These are phyloP conservation scores for Capsella bursapastoris DNA, from an alignment of 345 rosid genomes.

Conservation along the genomic window DNA sequence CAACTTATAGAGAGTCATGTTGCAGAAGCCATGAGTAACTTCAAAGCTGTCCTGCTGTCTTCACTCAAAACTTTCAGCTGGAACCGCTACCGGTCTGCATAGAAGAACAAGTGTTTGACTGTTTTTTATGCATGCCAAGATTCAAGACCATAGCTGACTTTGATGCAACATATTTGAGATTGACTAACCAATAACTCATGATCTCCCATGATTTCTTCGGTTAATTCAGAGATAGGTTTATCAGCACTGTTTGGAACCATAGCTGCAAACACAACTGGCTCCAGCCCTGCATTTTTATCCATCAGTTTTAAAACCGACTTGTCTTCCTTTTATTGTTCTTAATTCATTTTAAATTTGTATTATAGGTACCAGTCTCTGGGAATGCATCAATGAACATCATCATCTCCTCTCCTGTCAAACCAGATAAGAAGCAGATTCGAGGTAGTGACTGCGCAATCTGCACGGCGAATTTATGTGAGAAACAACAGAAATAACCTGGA, in stretches of 20 bases:
- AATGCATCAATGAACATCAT: slow-evolving; percentile 94
- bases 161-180: background rate
- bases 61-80: slow-evolving; percentile 4
- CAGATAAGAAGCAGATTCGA: slow-evolving; percentile 83
- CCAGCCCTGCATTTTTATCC: slow-evolving; percentile 58
- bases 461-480: slow-evolving; percentile 9
- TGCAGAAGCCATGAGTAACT: background rate
- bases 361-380: slow-evolving; percentile 66
- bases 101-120: slow-evolving; percentile 31
- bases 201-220: slow-evolving; percentile 90
- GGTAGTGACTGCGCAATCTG: slow-evolving; percentile 74
- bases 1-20: background rate
- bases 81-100: slow-evolving; percentile 55
- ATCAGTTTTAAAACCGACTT: slow-evolving; percentile 2
- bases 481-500: slow-evolving; percentile 2
- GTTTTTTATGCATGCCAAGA: slow-evolving; percentile 15
- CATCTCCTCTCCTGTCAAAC: slow-evolving; percentile 91
- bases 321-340: background rate
- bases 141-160: slow-evolving; percentile 18
- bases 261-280: slow-evolving; percentile 82
- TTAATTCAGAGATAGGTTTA: slow-evolving; percentile 66
- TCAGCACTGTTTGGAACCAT: slow-evolving; percentile 83
- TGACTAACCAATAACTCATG: slow-evolving; percentile 82
- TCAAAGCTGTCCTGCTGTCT: slow-evolving; percentile 4
- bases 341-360: background rate